A percentile compares a stretch with the other conserved stretches of the same genome.
These are phyloP conservation scores for Brassica hybrid DNA, from an alignment of 441 rosid species.

Conservation along the genomic window DNA sequence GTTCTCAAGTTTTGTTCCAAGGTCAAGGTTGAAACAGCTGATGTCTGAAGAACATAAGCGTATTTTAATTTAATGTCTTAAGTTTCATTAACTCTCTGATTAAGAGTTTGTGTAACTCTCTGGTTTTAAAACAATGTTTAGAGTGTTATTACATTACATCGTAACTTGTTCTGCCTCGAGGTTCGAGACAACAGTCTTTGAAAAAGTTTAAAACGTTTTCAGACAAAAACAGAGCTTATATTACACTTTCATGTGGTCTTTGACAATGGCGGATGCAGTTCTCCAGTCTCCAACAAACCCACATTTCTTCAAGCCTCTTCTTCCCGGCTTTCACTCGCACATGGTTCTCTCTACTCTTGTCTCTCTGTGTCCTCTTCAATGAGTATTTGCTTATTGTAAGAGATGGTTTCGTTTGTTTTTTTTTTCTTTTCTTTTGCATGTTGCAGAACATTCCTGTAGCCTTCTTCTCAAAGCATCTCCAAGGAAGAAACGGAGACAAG, in stretches of 20 bases:
- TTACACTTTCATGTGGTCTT: not conserved
- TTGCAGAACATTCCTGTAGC: conserved; percentile 31
- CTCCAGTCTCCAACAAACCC: conserved; percentile 10
- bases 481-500: not conserved
- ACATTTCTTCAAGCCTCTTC: conserved; percentile 21
- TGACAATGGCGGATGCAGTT: not conserved
- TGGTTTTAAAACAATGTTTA: not conserved
- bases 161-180: conserved; percentile 8
- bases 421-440: not conserved
- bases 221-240: not conserved
- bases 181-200: not conserved
- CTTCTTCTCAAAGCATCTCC: conserved; percentile 9
- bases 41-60: conserved; percentile 19
- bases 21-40: conserved; percentile 21
- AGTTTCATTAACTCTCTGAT: not conserved
- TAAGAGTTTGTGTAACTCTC: not conserved
- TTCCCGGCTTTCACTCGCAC: not conserved
- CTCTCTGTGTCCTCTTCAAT: not conserved
- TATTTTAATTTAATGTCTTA: not conserved
- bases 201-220: not conserved
- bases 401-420: conserved; percentile 2
- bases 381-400: conserved; percentile 1
- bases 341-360: conserved; percentile 20
- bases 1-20: conserved; percentile 32
- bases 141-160: not conserved